Conservation (phyloP, 1,284 basidiomycete species). For the Tilletia setariae region DNA sequence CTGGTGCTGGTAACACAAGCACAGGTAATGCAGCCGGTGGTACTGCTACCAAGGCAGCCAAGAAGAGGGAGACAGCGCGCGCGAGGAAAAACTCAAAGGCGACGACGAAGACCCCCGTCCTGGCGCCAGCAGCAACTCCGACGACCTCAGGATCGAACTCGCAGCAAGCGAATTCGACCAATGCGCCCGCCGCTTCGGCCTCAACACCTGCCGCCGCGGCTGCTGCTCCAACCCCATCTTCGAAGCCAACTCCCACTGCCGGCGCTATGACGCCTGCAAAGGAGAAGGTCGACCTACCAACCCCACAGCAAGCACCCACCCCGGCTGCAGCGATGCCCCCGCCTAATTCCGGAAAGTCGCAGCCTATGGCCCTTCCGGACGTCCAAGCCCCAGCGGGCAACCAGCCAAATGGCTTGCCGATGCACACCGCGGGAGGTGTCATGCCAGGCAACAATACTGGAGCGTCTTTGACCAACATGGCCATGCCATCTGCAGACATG, state of each 20-base stretch:
- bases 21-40: background rate
- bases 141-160: background rate
- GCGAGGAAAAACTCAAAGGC: constrained; percentile 16
- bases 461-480: background rate
- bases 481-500: background rate
- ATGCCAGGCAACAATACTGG: background rate
- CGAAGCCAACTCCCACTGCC: background rate
- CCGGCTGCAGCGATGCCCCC: background rate
- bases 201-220: background rate
- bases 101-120: constrained; percentile 10
- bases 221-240: constrained; percentile 1
- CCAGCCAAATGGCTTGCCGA: background rate
- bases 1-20: background rate
- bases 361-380: constrained; percentile 8
- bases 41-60: background rate
- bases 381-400: background rate
- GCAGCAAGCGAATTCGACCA: background rate
- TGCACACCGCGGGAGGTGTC: background rate
- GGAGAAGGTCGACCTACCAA: background rate
- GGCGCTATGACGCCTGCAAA: background rate
- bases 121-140: constrained; percentile 4
- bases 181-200: background rate
- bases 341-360: background rate
- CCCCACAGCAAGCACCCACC: constrained; percentile 1
- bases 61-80: constrained; percentile 12